Evolutionary conservation across 2,329 filamentous ascomycete species (phyloP), one percentile per base, ranked within the genome.

Genomic region (Calonectria leucothoes): DNA sequence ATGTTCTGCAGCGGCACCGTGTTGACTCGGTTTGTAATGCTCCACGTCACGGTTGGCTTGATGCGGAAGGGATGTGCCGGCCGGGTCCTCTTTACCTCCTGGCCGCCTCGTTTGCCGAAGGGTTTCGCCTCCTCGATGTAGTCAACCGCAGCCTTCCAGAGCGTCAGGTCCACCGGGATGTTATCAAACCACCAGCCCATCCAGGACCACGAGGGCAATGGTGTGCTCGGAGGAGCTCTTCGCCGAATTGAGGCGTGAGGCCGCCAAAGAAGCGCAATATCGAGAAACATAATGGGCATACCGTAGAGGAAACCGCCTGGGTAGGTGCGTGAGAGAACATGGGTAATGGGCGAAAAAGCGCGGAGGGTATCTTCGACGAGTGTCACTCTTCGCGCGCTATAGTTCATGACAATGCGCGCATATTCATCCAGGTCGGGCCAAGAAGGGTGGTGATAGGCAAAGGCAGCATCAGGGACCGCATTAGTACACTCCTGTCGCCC

Each of bases 111-210:
- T 59, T 82, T 84, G 6, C 76, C 76, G 14, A 69, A 42, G 1
- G 80, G 74, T 12, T 78, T 80, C 8, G 84, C 81, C 33, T 85
- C 83, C 73, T 86, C 84, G 12, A 87, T 82, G 66, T 87, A 87
- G 75, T 87, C 86, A 11, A 84, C 84, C 1, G 85, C 84, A 0
- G 85, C 85, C 61, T 83, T 82, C 86, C 86, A 87, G 14, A 87
- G 79, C 7, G 79, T 81, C 70, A 87, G 74, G 67, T 87, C 86
- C 17, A 85, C 84, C 7, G 86, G 82, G 17, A 87, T 81, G 33
- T 83, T 85, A 70, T 87, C 86, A 69, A 86, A 86, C 83, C 85
- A 87, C 86, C 86, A 88, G 27, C 86, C 86, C 83, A 88, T 85
- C 86, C 86, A 88, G 35, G 85, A 86, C 86, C 86, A 88, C 5